Percentiles rank a stretch among this genome's conserved stretches.
Evolutionary conservation across 2,329 filamentous ascomycete species (phyloP).

Genomic region (Diaporthe citriasiana): DNA sequence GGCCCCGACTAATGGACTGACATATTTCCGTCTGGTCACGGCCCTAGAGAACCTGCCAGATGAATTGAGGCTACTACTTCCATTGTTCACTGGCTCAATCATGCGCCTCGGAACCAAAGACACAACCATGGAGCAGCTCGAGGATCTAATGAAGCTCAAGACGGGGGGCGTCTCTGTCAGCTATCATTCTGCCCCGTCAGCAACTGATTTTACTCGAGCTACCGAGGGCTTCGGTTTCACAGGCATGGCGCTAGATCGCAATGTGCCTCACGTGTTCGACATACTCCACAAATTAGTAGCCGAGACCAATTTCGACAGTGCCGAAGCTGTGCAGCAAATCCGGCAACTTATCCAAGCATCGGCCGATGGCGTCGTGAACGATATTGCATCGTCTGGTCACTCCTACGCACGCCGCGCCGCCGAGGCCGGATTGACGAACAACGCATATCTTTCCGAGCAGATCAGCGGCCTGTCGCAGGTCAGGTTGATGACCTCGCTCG

Average conservation of each 20-base stretch:
- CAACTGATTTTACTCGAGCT: conserved; percentile 77
- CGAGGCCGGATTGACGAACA: conserved; percentile 81
- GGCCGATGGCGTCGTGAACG: conserved; percentile 90
- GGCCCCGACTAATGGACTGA: conserved; percentile 93
- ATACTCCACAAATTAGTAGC: conserved; percentile 83
- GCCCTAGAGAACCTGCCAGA: conserved; percentile 83
- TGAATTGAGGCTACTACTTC: conserved; percentile 86
- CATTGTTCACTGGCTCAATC: conserved; percentile 90
- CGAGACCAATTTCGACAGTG: conserved; percentile 91
- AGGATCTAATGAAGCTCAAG: conserved; percentile 96
- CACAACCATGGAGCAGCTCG: conserved; percentile 92
- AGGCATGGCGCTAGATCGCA: conserved; percentile 90
- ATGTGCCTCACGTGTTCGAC: conserved; percentile 92
- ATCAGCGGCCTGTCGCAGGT: conserved; percentile 93
- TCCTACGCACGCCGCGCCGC: conserved; percentile 87
- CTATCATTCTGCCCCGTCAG: conserved; percentile 86
- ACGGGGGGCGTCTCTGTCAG: conserved; percentile 91
- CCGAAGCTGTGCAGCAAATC: conserved; percentile 85
- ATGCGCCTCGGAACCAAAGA: conserved; percentile 93
- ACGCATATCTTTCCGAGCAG: conserved; percentile 83
- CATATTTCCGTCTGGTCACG: conserved; percentile 94
- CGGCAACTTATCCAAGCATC: conserved; percentile 88
- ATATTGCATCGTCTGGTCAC: conserved; percentile 92
- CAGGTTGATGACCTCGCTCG: conserved; percentile 84
- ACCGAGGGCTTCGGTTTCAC: conserved; percentile 87